Conservation (phyloP, 2,329 filamentous ascomycete genomes). For the Huntiella decipiens region DNA sequence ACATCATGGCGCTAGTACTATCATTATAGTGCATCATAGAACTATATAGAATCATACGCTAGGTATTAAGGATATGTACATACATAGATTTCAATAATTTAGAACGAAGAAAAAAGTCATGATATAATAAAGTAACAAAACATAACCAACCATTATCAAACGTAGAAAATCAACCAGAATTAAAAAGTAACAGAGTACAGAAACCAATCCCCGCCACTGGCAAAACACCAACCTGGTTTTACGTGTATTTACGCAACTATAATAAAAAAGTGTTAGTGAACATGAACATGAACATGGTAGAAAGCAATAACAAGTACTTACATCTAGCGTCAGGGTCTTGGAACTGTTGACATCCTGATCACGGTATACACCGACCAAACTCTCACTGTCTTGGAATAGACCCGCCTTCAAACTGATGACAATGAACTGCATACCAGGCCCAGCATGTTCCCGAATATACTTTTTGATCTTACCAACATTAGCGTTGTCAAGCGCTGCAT, state of each 20-base stretch:
- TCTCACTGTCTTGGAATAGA: slow-evolving; percentile 91
- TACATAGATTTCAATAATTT: too few species aligned
- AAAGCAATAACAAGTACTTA: slow-evolving; percentile 32
- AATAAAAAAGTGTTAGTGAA: slow-evolving; percentile 4
- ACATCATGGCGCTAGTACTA: too few species aligned
- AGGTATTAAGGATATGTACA: too few species aligned
- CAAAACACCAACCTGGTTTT: neutral
- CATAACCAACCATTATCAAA: neutral
- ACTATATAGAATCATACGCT: too few species aligned
- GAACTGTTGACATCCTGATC: slow-evolving; percentile 90
- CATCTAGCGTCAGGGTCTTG: slow-evolving; percentile 81
- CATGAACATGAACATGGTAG: neutral
- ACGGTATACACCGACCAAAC: slow-evolving; percentile 82
- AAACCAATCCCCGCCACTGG: too few species aligned
- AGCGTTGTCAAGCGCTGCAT: slow-evolving; percentile 92
- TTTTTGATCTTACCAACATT: slow-evolving; percentile 93
- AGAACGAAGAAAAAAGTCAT: neutral
- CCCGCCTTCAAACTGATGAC: slow-evolving; percentile 93
- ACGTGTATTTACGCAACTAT: slow-evolving; percentile 11
- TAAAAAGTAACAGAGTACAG: neutral
- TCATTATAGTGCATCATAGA: too few species aligned
- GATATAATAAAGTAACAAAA: slow-evolving; percentile 6
- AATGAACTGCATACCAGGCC: slow-evolving; percentile 97
- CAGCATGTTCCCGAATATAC: slow-evolving; percentile 85
- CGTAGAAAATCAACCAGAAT: neutral